phyloP scores from a whole-genome alignment of 2,329 filamentous ascomycete genomes.

The Parastagonospora avenae region DNA sequence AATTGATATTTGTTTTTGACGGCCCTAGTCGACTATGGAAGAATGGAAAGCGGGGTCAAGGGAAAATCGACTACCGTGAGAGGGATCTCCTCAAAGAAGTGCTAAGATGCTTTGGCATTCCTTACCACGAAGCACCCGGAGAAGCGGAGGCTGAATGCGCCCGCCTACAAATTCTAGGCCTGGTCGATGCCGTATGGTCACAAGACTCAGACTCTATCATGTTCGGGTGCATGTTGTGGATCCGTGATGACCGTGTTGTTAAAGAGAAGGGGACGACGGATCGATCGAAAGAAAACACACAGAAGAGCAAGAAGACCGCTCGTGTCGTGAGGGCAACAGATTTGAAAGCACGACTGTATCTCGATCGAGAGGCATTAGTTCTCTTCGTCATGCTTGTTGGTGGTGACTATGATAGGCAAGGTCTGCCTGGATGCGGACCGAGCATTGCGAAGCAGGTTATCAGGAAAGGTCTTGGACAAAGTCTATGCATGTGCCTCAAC shows the following conservation, averaged over 20 bases:
- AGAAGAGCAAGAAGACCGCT: slow-evolving; percentile 38
- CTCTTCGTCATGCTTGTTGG: slow-evolving; percentile 50
- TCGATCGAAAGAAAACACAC: slow-evolving; percentile 35
- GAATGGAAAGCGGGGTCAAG: slow-evolving; percentile 32
- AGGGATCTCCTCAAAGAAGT: slow-evolving; percentile 43
- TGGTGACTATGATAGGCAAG: slow-evolving; percentile 49
- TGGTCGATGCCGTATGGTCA: slow-evolving; percentile 57
- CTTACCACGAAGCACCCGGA: slow-evolving; percentile 52
- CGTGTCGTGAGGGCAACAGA: slow-evolving; percentile 38
- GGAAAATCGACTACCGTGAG: slow-evolving; percentile 41
- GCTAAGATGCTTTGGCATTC: slow-evolving; percentile 48
- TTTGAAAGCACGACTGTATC: slow-evolving; percentile 17
- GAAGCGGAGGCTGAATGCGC: slow-evolving; percentile 58
- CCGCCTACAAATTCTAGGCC: slow-evolving; percentile 48
- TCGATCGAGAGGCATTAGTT: slow-evolving; percentile 46
- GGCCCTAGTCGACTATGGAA: slow-evolving; percentile 53
- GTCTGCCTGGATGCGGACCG: slow-evolving; percentile 45
- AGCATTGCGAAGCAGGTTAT: slow-evolving; percentile 34
- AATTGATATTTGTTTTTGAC: slow-evolving; percentile 62
- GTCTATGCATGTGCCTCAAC: slow-evolving; percentile 28
- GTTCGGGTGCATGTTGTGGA: slow-evolving; percentile 54
- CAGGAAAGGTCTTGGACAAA: slow-evolving; percentile 34
- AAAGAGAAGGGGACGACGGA: slow-evolving; percentile 25
- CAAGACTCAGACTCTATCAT: slow-evolving; percentile 56
- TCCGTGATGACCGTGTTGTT: slow-evolving; percentile 41